Evolutionary conservation across 495 filamentous ascomycete genomes (phyloP).

Genomic region (Xylaria grammica): DNA sequence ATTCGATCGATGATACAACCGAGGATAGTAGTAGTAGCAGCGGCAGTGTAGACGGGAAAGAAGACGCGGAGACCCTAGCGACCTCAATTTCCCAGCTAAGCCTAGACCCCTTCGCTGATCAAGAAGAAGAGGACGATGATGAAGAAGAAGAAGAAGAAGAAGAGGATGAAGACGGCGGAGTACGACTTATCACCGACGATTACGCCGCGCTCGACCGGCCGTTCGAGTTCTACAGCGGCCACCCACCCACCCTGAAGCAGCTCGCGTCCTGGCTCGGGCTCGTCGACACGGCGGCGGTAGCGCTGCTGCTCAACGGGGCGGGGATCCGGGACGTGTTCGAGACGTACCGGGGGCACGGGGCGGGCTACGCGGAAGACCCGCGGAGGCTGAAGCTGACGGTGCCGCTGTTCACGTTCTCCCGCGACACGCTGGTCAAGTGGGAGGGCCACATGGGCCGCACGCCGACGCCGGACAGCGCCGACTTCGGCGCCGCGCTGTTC

Average conservation of each 20-base stretch:
- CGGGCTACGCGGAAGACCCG: background rate
- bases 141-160: no score
- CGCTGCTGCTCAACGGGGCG: background rate
- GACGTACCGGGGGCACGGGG: background rate
- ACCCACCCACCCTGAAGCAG: background rate
- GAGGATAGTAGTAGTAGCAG: no score
- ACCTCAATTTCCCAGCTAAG: no score
- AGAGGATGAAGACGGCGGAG: no score
- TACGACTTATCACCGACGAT: no score
- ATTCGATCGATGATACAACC: no score
- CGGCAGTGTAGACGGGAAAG: no score
- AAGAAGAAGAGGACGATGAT: no score
- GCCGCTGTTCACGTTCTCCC: conserved; percentile 2
- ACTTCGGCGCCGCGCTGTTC: conserved; percentile 11
- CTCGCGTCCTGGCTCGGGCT: background rate
- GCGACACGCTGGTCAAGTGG: conserved; percentile 6
- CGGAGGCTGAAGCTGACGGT: background rate
- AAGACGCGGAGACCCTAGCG: no score
- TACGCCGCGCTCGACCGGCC: no score
- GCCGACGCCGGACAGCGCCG: background rate
- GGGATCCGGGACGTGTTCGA: background rate
- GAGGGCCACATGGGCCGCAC: background rate
- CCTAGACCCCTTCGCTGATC: no score
- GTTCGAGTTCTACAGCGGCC: background rate
- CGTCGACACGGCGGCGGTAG: background rate